Evolutionary conservation across 2,329 filamentous ascomycete genomes (phyloP), one percentile per base, ranked within the genome.

Genomic region (Pezicula rhizophila): DNA sequence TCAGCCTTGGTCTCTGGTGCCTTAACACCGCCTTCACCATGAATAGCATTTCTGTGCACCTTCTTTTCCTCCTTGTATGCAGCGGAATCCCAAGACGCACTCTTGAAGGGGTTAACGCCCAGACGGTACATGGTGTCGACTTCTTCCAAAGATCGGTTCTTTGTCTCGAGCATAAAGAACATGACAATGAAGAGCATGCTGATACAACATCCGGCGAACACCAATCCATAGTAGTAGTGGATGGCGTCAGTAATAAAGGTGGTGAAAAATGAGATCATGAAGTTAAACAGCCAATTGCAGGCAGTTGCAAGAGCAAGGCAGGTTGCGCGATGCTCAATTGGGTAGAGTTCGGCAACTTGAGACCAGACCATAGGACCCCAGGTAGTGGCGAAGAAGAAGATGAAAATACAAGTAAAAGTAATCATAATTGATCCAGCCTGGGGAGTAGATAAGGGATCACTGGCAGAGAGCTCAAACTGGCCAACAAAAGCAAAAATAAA

Each of bases 131-230:
- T 89, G 50, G 78, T 82, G 59, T 92, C 87, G 48, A 92, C 85
- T 64, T 91, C 85, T 68, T 92, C 87, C 1, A 92, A 74, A 0
- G 80, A 83, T 5, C 85, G 78, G 46, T 84, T 86, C 61, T 87
- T 82, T 41, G 79, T 82, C 64, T 91, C 87, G 48, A 85, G 80
- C 46, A 90, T 77, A 64, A 89, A 89, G 68, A 91, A 87, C 70
- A 85, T 91, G 31, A 90, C 83, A n/a, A 89, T 68, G 0, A 80
- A 59, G 0, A 80, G 77, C 0, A 78, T 83, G 0, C 76, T 69
- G 33, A 87, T 71, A 56, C 85, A 84, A 62, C 84, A 89, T 0
- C 73, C 82, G 0, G 83, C 85, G 64, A 90, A 90, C 38, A 90
- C 79, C 49, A 89, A 85, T 4, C 86, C 86, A 57, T 87, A 88